These are phyloP conservation scores for Mucor piriformis DNA, from an alignment of 371 early-diverging fungal genomes.

Conservation along the genomic window DNA sequence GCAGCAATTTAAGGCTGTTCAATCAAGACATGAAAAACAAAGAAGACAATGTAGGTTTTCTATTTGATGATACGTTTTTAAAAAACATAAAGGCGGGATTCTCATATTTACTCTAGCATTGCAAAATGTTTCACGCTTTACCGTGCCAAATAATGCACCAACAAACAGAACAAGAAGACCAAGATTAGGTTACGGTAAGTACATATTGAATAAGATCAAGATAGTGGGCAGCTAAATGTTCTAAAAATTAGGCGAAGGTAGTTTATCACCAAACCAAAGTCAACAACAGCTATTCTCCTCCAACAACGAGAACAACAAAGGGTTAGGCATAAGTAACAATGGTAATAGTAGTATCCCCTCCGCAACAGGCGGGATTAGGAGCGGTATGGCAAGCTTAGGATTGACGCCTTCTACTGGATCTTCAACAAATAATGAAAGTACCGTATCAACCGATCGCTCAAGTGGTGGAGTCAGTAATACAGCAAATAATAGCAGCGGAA, in stretches of 20 bases:
- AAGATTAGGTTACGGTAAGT: conserved; percentile 14
- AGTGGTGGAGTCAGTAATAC: neutral
- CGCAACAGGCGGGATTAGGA: conserved; percentile 21
- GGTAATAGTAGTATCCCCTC: neutral
- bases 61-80: neutral
- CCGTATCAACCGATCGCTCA: neutral
- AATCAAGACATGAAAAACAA: conserved; percentile 60
- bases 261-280: conserved; percentile 1
- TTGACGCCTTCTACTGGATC: conserved; percentile 6
- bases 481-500: neutral
- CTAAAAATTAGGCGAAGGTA: neutral
- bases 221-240: neutral
- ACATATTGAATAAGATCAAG: neutral
- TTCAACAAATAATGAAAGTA: conserved; percentile 1
- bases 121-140: conserved; percentile 19
- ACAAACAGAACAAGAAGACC: conserved; percentile 19
- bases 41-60: conserved; percentile 43
- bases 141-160: neutral
- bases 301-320: conserved; percentile 12
- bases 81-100: no score
- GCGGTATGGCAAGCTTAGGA: conserved; percentile 27
- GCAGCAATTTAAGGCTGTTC: conserved; percentile 62
- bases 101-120: conserved; percentile 12
- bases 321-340: conserved; percentile 12
- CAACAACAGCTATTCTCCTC: neutral